Base-by-base conservation (phyloP, 2,329 filamentous ascomycete species). In the Cladosporium phlei region DNA sequence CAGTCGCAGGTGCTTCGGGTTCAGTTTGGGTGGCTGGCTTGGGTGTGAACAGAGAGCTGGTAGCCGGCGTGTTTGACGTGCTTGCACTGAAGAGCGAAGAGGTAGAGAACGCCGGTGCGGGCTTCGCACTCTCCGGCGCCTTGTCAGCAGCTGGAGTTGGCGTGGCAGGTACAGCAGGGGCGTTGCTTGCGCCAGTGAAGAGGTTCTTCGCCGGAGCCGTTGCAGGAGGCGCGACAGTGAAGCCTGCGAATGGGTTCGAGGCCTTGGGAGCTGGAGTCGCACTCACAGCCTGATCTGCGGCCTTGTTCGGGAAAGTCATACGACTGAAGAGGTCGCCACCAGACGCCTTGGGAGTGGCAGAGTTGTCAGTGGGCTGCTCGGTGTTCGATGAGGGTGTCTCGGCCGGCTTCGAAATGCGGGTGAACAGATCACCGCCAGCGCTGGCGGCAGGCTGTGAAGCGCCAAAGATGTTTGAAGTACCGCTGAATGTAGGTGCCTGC, bases 361-460 rank as follows among this genome's bases (percentile, higher is more conserved):
- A 16, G 10, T 16, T 22, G 21, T 47, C 44, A 19, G 35, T 14
- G 7, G 34, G 24, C 24, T 37, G 32, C 16, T 27, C 20, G 10
- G 34, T 24, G 9, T 16, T 14, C 5, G 34, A 29, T 24, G 27
- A 3, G 16, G 11, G 16, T 5, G 35, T 22, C 9, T 52, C 44
- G 27, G 28, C 27, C 9, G 50, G 46, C 16, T 35, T 45, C 5
- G 50, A 46, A 8, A 53, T 51, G 29, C 46, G 45, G 20, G 45
- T 50, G 45, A 55, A 55, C 19, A 52, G 29, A 22, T 47, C 49
- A 27, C 47, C 51, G 19, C 44, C 46, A 14, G 50, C 28, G n/a
- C 37, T 24, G n/a, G 43, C 24, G 8, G 44, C 20, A 17, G 38
- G 24, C 21, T 49, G 37, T 24, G 48, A 20, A 46, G 25, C 17